Percentiles rank a stretch among this genome's conserved stretches.
These are phyloP conservation scores for Vitis amurensis DNA, from an alignment of 164 flowering plant species.

Conservation along the genomic window DNA sequence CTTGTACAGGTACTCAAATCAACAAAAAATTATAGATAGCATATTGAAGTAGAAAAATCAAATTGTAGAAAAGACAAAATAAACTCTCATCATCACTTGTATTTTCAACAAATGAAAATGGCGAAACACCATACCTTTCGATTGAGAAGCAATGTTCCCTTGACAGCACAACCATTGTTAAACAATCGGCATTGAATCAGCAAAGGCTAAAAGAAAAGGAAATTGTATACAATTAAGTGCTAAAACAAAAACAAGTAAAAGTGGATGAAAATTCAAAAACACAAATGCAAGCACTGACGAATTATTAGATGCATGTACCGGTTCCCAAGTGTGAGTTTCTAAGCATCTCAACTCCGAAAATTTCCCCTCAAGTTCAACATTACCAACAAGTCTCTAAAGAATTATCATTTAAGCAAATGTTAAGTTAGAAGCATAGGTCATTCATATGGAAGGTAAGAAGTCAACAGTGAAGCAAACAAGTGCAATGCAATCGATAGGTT, in stretches of 20 bases:
- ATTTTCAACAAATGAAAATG: neutral
- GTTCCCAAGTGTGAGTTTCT: constrained; percentile 21
- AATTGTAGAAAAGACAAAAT: neutral
- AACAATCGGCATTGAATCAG: constrained; percentile 76
- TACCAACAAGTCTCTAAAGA: constrained; percentile 11
- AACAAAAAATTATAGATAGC: too few species aligned
- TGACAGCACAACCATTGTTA: constrained; percentile 69
- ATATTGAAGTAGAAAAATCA: too few species aligned
- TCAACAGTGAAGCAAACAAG: too few species aligned
- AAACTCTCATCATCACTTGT: neutral
- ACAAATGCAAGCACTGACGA: neutral
- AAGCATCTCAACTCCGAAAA: constrained; percentile 12
- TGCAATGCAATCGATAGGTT: too few species aligned
- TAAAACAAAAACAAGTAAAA: neutral
- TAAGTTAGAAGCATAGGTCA: too few species aligned
- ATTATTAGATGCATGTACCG: constrained; percentile 24
- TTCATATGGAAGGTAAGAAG: too few species aligned
- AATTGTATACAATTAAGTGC: neutral
- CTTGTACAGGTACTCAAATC: too few species aligned
- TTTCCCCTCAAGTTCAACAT: constrained; percentile 12
- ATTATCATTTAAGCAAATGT: neutral
- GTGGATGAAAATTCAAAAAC: neutral
- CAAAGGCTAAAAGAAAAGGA: constrained; percentile 55
- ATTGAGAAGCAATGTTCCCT: constrained; percentile 85
- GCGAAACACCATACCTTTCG: constrained; percentile 41